Percentiles rank a stretch among this genome's conserved stretches.
These are phyloP conservation scores for Sarocladium brachiariae DNA, from an alignment of 2,329 filamentous ascomycete species.

Conservation along the genomic window DNA sequence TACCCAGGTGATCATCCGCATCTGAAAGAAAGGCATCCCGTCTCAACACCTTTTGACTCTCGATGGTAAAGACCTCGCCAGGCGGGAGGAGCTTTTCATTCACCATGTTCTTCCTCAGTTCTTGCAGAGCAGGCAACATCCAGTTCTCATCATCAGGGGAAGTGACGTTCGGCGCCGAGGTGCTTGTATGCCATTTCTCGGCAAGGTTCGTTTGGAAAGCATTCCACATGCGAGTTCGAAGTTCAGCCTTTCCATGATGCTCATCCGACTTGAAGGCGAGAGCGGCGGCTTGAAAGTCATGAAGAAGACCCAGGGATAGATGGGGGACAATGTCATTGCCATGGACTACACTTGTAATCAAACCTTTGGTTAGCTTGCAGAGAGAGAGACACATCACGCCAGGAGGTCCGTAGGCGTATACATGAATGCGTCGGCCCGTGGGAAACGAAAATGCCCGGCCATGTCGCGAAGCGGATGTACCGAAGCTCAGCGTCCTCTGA, in stretches of 20 bases:
- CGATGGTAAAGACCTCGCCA: conserved; percentile 68
- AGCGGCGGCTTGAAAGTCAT: conserved; percentile 67
- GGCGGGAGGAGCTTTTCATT: conserved; percentile 66
- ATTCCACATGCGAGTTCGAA: conserved; percentile 60
- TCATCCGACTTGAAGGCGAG: conserved; percentile 68
- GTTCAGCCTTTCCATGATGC: conserved; percentile 58
- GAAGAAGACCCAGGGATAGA: conserved; percentile 65
- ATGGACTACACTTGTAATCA: conserved; percentile 70
- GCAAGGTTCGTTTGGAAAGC: conserved; percentile 55
- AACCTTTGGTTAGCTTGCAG: conserved; percentile 61
- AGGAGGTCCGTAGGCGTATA: conserved; percentile 72
- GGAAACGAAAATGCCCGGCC: conserved; percentile 44
- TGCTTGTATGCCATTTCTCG: conserved; percentile 52
- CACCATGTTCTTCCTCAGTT: conserved; percentile 60
- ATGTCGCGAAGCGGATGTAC: background rate
- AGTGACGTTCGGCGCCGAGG: conserved; percentile 17
- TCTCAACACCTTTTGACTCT: conserved; percentile 60
- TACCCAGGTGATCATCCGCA: conserved; percentile 45
- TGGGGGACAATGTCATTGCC: conserved; percentile 68
- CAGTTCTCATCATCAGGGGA: conserved; percentile 54
- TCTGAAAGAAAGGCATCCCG: conserved; percentile 51
- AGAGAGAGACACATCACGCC: conserved; percentile 65
- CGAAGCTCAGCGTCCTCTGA: conserved; percentile 1
- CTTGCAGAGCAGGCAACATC: conserved; percentile 61
- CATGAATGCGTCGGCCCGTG: conserved; percentile 63